Conservation (phyloP, 768 basidiomycete species). For the Hericium coralloides region DNA sequence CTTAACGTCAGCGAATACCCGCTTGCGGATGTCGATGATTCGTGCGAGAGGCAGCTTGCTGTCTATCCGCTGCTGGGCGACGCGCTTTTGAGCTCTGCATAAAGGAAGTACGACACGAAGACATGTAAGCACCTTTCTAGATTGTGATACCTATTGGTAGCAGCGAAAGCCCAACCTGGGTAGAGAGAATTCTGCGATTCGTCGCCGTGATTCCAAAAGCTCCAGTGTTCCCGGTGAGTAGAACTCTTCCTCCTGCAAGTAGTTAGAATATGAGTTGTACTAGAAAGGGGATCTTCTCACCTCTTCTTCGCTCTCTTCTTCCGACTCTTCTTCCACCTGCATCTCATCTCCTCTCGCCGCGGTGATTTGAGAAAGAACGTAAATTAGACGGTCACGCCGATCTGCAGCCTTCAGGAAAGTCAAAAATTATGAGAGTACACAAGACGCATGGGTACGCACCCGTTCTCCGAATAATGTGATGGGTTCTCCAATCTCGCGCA, state of each 20-base stretch:
- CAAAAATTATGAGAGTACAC: constrained; percentile 9
- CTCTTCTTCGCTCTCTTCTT: constrained; percentile 70
- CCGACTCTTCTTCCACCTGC: constrained; percentile 63
- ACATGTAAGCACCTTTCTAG: constrained; percentile 71
- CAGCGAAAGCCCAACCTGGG: constrained; percentile 79
- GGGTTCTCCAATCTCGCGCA: constrained; percentile 92
- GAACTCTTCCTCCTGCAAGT: constrained; percentile 80
- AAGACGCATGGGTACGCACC: constrained; percentile 40
- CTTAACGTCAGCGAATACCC: constrained; percentile 83
- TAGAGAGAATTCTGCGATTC: constrained; percentile 88
- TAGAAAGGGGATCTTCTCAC: constrained; percentile 26
- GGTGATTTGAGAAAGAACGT: constrained; percentile 90
- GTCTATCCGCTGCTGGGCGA: constrained; percentile 89
- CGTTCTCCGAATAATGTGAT: constrained; percentile 97
- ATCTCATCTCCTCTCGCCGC: constrained; percentile 75
- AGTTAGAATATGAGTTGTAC: background rate
- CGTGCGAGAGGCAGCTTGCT: constrained; percentile 78
- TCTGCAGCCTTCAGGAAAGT: constrained; percentile 70
- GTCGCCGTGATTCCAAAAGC: constrained; percentile 75
- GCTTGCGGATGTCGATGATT: constrained; percentile 89
- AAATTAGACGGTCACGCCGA: constrained; percentile 89
- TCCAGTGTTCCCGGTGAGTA: constrained; percentile 88
- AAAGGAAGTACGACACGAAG: constrained; percentile 28
- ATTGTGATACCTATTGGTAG: constrained; percentile 31
- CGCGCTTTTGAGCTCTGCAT: constrained; percentile 89